These are phyloP conservation scores for Cordyceps pruinosa DNA, from an alignment of 2,329 filamentous ascomycete genomes.

Conservation along the genomic window DNA sequence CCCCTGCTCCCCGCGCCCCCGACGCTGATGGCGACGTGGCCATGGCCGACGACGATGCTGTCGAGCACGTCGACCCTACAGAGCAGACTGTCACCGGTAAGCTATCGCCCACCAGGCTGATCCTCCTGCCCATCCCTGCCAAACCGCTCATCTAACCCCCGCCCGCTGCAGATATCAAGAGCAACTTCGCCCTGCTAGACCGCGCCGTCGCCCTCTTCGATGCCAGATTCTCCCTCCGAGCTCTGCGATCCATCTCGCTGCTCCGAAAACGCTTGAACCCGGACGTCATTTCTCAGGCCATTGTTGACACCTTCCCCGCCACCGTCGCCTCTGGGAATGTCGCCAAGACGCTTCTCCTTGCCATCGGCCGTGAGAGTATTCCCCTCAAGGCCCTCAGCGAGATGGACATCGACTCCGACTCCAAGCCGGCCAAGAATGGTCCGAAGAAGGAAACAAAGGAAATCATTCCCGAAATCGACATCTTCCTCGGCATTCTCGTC, in stretches of 20 bases:
- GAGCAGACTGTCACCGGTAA: conserved; percentile 55
- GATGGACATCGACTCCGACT: conserved; percentile 67
- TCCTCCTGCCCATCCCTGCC: conserved; percentile 1
- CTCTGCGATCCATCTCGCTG: conserved; percentile 89
- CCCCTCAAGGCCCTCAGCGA: conserved; percentile 54
- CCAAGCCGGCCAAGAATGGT: conserved; percentile 47
- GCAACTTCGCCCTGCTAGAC: conserved; percentile 86
- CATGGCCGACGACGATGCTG: conserved; percentile 59
- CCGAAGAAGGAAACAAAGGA: conserved; percentile 66
- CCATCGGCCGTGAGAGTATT: conserved; percentile 60
- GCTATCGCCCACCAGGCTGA: conserved; percentile 16
- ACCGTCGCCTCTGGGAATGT: conserved; percentile 53
- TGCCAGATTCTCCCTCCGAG: conserved; percentile 87
- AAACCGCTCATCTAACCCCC: conserved; percentile 17
- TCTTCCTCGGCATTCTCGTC: conserved; percentile 78
- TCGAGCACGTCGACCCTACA: conserved; percentile 53
- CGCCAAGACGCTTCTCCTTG: conserved; percentile 63
- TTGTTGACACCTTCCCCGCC: conserved; percentile 70
- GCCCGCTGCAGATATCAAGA: conserved; percentile 69
- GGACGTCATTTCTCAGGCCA: conserved; percentile 72
- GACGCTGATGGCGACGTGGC: conserved; percentile 63
- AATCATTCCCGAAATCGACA: conserved; percentile 76
- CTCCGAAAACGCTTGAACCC: conserved; percentile 85
- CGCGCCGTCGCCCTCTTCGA: conserved; percentile 91
- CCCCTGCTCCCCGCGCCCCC: conserved; percentile 49